Evolutionary conservation across 768 basidiomycete genomes (phyloP).

Genomic region (Amylocystis lapponica): DNA sequence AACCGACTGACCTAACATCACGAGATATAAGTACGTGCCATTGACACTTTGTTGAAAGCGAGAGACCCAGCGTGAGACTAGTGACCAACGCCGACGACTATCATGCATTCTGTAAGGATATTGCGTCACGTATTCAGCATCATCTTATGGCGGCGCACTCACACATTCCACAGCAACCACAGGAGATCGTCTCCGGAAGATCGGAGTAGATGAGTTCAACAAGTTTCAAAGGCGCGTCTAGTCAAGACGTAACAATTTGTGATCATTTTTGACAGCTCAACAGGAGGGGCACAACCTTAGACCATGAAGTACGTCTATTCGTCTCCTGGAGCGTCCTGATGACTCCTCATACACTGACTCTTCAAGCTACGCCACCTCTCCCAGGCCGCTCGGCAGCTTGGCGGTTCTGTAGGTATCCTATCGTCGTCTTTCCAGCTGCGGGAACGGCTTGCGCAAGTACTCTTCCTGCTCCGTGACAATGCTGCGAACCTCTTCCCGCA

Average conservation of each 20-base stretch:
- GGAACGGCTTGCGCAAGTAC: slow-evolving; percentile 60
- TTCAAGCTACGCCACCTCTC: slow-evolving; percentile 65
- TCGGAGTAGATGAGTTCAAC: slow-evolving; percentile 59
- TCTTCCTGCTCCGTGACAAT: slow-evolving; percentile 69
- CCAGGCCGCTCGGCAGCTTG: slow-evolving; percentile 69
- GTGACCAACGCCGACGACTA: too few relatives aligned
- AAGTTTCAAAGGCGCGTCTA: slow-evolving; percentile 50
- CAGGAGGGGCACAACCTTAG: slow-evolving; percentile 55
- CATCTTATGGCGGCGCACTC: neutral
- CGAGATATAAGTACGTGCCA: too few relatives aligned
- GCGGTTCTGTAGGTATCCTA: slow-evolving; percentile 70
- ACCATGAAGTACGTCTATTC: slow-evolving; percentile 48
- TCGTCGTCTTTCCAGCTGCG: slow-evolving; percentile 70
- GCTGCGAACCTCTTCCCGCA: slow-evolving; percentile 72
- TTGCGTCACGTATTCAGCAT: neutral
- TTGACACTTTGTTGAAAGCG: too few relatives aligned
- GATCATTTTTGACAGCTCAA: neutral
- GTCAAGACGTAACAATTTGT: too few relatives aligned
- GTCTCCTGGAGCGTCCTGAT: neutral
- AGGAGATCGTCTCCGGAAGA: slow-evolving; percentile 60
- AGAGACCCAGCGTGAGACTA: too few relatives aligned
- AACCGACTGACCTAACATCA: slow-evolving; percentile 38
- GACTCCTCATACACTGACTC: slow-evolving; percentile 11
- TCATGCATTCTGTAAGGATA: slow-evolving; percentile 49
- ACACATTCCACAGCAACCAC: slow-evolving; percentile 48